Percentiles rank a stretch among this genome's conserved stretches.
phyloP scores from a whole-genome alignment of 768 basidiomycete species.

The Calocera cornea region DNA sequence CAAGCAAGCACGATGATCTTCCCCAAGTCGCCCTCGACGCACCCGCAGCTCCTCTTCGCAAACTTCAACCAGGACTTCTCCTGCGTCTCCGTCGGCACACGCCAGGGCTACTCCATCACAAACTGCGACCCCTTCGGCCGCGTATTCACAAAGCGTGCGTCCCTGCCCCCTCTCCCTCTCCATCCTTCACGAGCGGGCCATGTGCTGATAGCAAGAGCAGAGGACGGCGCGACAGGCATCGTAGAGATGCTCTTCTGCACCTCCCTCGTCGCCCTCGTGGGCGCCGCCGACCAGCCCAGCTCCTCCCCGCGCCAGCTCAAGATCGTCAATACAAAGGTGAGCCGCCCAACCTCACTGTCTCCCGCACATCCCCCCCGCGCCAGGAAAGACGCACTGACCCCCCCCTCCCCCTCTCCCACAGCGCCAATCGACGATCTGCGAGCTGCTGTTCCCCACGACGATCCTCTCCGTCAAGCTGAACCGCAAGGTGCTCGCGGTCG shows the following conservation, averaged over 20 bases:
- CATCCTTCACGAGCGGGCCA: no score
- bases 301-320: constrained; percentile 87
- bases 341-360: constrained; percentile 18
- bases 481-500: constrained; percentile 88
- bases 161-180: not conserved
- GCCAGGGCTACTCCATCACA: constrained; percentile 90
- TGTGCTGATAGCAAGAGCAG: constrained; percentile 27
- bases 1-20: not conserved
- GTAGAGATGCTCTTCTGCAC: constrained; percentile 99
- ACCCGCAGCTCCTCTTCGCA: constrained; percentile 53
- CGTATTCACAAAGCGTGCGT: constrained; percentile 88
- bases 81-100: constrained; percentile 67
- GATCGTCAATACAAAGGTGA: constrained; percentile 96
- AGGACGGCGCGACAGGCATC: constrained; percentile 87
- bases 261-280: constrained; percentile 90
- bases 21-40: not conserved
- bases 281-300: constrained; percentile 82
- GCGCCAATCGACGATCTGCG: constrained; percentile 98
- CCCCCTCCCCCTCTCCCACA: constrained; percentile 21
- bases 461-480: constrained; percentile 97
- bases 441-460: constrained; percentile 90
- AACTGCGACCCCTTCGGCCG: constrained; percentile 97
- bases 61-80: constrained; percentile 99
- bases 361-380: not conserved
- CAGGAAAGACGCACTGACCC: no score